Evolutionary conservation across 208 protist species (phyloP).

Genomic region (Trichomonas gallinae): DNA sequence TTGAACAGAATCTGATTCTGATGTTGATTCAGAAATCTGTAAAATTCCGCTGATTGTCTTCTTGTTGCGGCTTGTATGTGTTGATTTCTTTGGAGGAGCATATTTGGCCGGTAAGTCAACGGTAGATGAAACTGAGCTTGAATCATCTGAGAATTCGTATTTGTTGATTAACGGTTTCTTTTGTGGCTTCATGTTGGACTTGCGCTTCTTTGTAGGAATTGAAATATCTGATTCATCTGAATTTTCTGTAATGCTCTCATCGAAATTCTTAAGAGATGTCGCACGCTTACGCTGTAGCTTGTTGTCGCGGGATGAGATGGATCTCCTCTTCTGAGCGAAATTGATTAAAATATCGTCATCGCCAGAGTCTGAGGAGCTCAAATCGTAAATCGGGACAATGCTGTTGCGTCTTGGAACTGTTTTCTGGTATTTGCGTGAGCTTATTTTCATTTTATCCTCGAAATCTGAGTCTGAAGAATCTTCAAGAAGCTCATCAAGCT

Average conservation of each 20-base stretch:
- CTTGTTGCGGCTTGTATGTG: background rate
- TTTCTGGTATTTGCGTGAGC: background rate
- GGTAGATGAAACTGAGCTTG: background rate
- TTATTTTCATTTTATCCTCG: background rate
- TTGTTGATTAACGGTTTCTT: background rate
- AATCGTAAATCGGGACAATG: background rate
- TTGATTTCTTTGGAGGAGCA: background rate
- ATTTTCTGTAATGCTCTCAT: background rate
- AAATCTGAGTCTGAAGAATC: background rate
- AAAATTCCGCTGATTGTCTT: background rate
- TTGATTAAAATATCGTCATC: background rate
- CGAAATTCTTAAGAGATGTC: background rate
- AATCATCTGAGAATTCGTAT: background rate
- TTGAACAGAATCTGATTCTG: too few species aligned
- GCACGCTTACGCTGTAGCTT: background rate
- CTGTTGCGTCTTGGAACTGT: background rate
- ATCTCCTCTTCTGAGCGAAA: background rate
- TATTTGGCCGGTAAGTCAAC: background rate
- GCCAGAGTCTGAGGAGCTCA: background rate
- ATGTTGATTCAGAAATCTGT: background rate
- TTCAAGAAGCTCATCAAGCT: background rate
- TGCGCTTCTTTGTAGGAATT: too few species aligned
- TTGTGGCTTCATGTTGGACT: background rate
- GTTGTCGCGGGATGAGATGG: background rate
- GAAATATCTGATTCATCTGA: background rate